These are phyloP conservation scores for Madurella mycetomatis DNA, from an alignment of 2,329 filamentous ascomycete genomes.

Conservation along the genomic window DNA sequence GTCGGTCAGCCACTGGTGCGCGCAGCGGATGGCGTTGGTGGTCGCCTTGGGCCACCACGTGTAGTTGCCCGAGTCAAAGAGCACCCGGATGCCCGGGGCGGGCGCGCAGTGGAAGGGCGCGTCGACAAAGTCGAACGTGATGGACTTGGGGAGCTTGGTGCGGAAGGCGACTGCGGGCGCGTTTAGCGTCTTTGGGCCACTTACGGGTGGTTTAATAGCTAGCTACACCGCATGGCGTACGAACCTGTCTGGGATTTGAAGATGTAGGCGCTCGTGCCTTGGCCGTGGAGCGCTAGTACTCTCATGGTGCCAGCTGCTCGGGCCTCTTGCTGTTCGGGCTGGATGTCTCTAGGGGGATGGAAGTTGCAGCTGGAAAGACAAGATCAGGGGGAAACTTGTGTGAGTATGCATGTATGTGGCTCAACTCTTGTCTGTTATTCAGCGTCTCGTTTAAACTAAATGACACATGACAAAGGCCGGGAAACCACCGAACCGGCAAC, in stretches of 20 bases:
- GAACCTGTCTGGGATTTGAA: constrained; percentile 35
- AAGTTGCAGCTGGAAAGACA: background rate
- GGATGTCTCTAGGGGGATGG: background rate
- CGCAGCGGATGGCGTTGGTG: constrained; percentile 31
- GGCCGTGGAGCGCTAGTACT: constrained; percentile 36
- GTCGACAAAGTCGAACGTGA: constrained; percentile 34
- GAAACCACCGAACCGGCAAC: too few species aligned
- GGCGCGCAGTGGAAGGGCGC: constrained; percentile 30
- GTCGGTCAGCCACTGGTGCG: constrained; percentile 34
- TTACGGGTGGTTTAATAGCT: too few species aligned
- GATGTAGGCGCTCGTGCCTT: constrained; percentile 35
- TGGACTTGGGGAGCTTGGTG: constrained; percentile 30
- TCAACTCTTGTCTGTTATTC: too few species aligned
- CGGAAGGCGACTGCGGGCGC: constrained; percentile 31
- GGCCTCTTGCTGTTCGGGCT: background rate
- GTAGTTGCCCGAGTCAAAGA: constrained; percentile 30
- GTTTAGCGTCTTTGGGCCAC: too few species aligned
- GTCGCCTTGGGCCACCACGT: constrained; percentile 30
- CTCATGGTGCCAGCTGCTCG: constrained; percentile 24
- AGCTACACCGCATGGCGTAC: constrained; percentile 5
- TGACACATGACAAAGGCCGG: too few species aligned
- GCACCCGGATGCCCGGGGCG: constrained; percentile 32
- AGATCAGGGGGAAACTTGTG: too few species aligned
- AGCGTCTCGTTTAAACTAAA: too few species aligned
- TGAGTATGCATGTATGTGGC: too few species aligned